phyloP scores from a whole-genome alignment of 305 asterid species.

The Coffea humblotiana region DNA sequence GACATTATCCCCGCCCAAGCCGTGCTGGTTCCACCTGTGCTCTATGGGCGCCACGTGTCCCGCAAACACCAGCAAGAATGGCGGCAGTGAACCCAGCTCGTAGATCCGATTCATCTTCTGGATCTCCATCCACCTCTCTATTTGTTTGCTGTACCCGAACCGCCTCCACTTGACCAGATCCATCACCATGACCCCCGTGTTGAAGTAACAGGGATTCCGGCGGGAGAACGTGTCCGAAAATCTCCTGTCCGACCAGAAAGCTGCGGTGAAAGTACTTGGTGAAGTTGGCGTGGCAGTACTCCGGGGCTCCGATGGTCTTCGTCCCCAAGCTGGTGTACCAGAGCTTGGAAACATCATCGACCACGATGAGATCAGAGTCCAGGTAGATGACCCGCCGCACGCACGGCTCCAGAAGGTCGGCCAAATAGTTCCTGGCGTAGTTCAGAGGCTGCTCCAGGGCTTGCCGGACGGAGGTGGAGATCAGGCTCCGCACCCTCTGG shows the following conservation, averaged over 20 bases:
- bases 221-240: conserved; percentile 55
- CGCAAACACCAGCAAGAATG: conserved; percentile 77
- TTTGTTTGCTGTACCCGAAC: conserved; percentile 71
- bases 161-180: conserved; percentile 89
- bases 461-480: conserved; percentile 81
- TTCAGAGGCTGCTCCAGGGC: conserved; percentile 92
- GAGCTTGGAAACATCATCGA: conserved; percentile 76
- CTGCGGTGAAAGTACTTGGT: conserved; percentile 73
- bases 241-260: conserved; percentile 65
- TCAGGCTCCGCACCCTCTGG: conserved; percentile 65
- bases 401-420: conserved; percentile 78
- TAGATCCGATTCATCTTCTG: conserved; percentile 87
- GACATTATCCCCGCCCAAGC: conserved; percentile 92
- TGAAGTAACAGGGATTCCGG: conserved; percentile 75
- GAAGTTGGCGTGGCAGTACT: conserved; percentile 91
- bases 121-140: conserved; percentile 94
- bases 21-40: conserved; percentile 97
- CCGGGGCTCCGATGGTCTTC: conserved; percentile 92
- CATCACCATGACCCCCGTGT: conserved; percentile 96
- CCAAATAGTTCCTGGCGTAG: conserved; percentile 87
- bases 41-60: conserved; percentile 93
- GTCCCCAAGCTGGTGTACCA: conserved; percentile 64
- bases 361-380: conserved; percentile 91
- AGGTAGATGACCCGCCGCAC: conserved; percentile 79
- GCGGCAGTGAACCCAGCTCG: conserved; percentile 91